Base-by-base conservation (phyloP, 2,329 filamentous ascomycete species). In the Pseudopyricularia javanii region DNA sequence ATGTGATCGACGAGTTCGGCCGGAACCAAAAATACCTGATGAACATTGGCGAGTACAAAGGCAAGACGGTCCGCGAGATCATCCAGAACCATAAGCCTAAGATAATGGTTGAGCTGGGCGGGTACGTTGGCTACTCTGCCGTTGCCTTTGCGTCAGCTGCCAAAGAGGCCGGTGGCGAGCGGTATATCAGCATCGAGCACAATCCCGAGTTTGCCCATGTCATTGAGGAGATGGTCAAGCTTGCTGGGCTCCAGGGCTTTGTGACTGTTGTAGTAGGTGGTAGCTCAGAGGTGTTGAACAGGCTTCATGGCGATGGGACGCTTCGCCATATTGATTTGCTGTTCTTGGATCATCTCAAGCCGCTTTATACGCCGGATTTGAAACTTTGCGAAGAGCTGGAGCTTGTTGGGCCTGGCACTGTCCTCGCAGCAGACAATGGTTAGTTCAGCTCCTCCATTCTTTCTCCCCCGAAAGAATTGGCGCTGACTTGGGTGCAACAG, bases 301-400 rank as follows among this genome's bases (percentile, higher is more conserved):
- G 79, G 5, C 70, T 91, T 4, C 72, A 81, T 56, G 60, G 68
- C 1, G 64, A 71, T 3, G 80, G 80, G 0, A 60, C 63, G 4
- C 63, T 90, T 24, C 66, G 71, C 24, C 73, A 75, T 47, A 79
- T 90, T 55, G 85, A 89, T 59, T 68, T 91, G 37, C 71, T 90
- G 65, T 91, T 93, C 65, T 69, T 93, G 34, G 88, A 93, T 61
- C 88, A 93, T 65, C 84, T 85, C 67, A 91, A 91, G 66, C 83
- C 85, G 0, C 78, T 82, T 0, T 93, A 91, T 63, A 79, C 78
- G 1, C 75, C 78, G 0, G 88, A 93, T 60, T 66, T 91, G 56
- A 89, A 89, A 68, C 74, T 90, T 0, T 88, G 83, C 62, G 88
- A 93, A 68, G 74, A 85, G 37, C 69, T 91, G 5, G 76, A 74